Conservation (phyloP, 2,329 filamentous ascomycete genomes). For the Camptophora hylomeconis region DNA sequence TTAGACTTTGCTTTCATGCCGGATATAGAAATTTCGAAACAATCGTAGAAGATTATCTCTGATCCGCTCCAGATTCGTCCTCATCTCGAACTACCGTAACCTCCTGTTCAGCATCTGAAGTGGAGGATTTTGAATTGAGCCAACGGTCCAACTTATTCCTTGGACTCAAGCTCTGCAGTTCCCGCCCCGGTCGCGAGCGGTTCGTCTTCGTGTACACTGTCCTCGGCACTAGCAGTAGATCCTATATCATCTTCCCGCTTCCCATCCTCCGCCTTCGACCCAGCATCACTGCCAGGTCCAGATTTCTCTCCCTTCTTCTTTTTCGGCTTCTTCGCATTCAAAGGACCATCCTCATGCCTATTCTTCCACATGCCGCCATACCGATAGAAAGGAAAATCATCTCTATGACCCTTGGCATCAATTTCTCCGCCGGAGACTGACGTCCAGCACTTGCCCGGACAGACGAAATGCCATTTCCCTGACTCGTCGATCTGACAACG, state of each 20-base stretch:
- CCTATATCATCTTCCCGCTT: neutral
- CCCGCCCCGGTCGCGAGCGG: neutral
- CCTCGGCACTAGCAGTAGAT: neutral
- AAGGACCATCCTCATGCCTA: slow-evolving; percentile 26
- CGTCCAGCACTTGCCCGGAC: slow-evolving; percentile 31
- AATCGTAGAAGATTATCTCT: too few relatives aligned
- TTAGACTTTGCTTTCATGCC: too few relatives aligned
- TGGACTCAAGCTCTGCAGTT: too few relatives aligned
- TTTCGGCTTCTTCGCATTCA: slow-evolving; percentile 26
- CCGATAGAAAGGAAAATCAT: slow-evolving; percentile 23
- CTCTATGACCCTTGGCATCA: slow-evolving; percentile 23
- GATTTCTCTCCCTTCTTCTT: slow-evolving; percentile 11
- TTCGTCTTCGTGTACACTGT: neutral
- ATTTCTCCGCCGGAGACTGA: slow-evolving; percentile 30
- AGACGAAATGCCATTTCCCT: slow-evolving; percentile 31
- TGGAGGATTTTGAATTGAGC: too few relatives aligned
- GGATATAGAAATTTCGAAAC: too few relatives aligned
- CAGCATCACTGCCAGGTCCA: too few relatives aligned
- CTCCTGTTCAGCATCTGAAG: too few relatives aligned
- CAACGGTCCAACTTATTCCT: too few relatives aligned
- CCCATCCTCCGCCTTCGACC: neutral
- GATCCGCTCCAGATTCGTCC: too few relatives aligned
- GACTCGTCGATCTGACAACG: slow-evolving; percentile 31
- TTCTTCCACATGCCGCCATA: slow-evolving; percentile 33
- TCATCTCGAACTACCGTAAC: too few relatives aligned